phyloP scores from a whole-genome alignment of 1,139 yeast genomes.

The Lodderomyces metapsilosis region DNA sequence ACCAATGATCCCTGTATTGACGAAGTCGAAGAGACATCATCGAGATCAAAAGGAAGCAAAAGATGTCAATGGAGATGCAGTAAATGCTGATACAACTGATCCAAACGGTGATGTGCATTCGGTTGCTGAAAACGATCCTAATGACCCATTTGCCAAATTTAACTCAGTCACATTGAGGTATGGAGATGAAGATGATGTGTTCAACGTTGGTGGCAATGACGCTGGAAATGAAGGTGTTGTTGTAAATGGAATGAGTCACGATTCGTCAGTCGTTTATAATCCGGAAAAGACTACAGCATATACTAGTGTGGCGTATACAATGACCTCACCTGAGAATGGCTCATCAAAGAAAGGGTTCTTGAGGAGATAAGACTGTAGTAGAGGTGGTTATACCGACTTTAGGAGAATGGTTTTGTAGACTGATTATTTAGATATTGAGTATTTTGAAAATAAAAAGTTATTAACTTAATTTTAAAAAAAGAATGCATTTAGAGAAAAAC shows the following conservation, averaged over 20 bases:
- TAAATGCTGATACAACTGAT: not conserved
- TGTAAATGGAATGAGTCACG: not conserved
- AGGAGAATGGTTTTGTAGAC: no score
- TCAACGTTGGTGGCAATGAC: not conserved
- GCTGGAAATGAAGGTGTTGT: not conserved
- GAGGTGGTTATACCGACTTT: no score
- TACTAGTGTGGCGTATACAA: slow-evolving; percentile 68
- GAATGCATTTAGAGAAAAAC: no score
- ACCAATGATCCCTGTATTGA: slow-evolving; percentile 88
- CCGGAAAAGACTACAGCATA: slow-evolving; percentile 26
- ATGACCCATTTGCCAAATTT: slow-evolving; percentile 85
- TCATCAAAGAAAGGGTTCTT: slow-evolving; percentile 35
- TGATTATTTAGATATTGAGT: no score
- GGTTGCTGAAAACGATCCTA: slow-evolving; percentile 27
- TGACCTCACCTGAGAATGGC: slow-evolving; percentile 29
- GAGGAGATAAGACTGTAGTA: slow-evolving; percentile 1
- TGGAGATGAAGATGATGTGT: slow-evolving; percentile 38
- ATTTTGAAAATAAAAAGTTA: no score
- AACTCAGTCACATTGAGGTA: slow-evolving; percentile 88
- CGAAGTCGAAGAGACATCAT: slow-evolving; percentile 40
- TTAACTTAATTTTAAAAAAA: no score
- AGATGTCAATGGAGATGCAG: not conserved
- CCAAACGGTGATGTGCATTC: slow-evolving; percentile 19
- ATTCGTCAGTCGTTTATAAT: slow-evolving; percentile 1
- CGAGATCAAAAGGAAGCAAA: slow-evolving; percentile 9